These are phyloP conservation scores for Backusella psychrophila DNA, from an alignment of 192 early-diverging fungal genomes.

Conservation along the genomic window DNA sequence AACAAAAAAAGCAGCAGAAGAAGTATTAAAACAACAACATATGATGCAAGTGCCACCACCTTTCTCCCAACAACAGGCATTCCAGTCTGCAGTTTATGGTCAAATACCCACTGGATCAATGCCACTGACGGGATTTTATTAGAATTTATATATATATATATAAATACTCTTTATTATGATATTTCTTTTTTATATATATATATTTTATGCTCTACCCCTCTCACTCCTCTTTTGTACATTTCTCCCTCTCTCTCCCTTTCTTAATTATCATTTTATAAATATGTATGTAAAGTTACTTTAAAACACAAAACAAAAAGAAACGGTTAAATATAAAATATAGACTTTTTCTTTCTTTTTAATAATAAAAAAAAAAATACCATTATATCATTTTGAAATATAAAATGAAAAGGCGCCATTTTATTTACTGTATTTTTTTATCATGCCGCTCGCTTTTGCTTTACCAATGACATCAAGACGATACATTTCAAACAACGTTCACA, in stretches of 20 bases:
- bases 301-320: not conserved
- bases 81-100: conserved; percentile 9
- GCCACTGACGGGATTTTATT: conserved; percentile 12
- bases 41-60: conserved; percentile 15
- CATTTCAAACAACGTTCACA: conserved; percentile 4
- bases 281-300: not conserved
- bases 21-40: conserved; percentile 29
- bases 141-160: not conserved
- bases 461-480: conserved; percentile 1
- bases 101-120: conserved; percentile 6
- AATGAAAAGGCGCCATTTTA: not conserved
- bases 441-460: not conserved
- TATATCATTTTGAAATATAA: not conserved
- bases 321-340: not conserved
- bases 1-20: conserved; percentile 36
- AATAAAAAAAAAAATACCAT: not conserved
- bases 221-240: not conserved
- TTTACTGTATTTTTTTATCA: not conserved
- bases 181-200: not conserved
- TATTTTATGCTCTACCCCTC: not conserved
- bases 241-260: not conserved
- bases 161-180: not conserved
- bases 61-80: not conserved
- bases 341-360: not conserved
- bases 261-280: not conserved